Evolutionary conservation across 768 basidiomycete genomes (phyloP).

Genomic region (Favolaschia claudopus): DNA sequence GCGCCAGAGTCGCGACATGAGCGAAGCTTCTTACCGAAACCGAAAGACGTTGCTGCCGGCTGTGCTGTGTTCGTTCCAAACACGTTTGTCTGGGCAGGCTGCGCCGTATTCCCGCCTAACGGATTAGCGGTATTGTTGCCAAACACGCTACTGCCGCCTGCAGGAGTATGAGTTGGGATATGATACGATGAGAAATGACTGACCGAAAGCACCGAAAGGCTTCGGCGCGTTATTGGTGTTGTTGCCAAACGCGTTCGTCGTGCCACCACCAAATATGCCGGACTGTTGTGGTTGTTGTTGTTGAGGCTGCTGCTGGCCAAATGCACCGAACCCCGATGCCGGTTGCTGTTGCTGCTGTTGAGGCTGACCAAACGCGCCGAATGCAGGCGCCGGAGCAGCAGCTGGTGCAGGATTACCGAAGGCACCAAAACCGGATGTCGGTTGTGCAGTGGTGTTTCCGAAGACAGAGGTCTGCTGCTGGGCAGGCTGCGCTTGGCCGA

Average conservation of each 20-base stretch:
- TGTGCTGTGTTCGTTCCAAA: conserved; percentile 15
- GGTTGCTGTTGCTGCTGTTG: conserved; percentile 41
- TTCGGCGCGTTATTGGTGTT: conserved; percentile 31
- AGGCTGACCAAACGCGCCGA: conserved; percentile 43
- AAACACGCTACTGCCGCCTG: conserved; percentile 9
- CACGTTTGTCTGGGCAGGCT: conserved; percentile 15
- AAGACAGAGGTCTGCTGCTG: conserved; percentile 50
- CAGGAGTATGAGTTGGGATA: background rate
- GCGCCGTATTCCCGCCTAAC: conserved; percentile 17
- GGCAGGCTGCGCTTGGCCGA: conserved; percentile 54
- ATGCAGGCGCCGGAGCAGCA: conserved; percentile 32
- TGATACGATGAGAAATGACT: conserved; percentile 1
- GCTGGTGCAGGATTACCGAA: conserved; percentile 48
- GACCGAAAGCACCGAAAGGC: conserved; percentile 51
- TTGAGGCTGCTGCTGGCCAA: conserved; percentile 42
- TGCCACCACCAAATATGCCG: conserved; percentile 24
- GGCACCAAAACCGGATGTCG: conserved; percentile 50
- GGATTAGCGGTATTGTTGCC: conserved; percentile 18
- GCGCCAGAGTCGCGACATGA: conserved; percentile 31
- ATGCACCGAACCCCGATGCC: conserved; percentile 35
- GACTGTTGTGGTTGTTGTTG: conserved; percentile 28
- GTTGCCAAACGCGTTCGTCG: conserved; percentile 43
- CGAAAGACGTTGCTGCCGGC: conserved; percentile 10
- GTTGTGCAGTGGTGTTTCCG: conserved; percentile 38
- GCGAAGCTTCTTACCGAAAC: conserved; percentile 8